These are phyloP conservation scores for Penicillium sp. DNA, from an alignment of 2,329 filamentous ascomycete genomes.

Conservation along the genomic window DNA sequence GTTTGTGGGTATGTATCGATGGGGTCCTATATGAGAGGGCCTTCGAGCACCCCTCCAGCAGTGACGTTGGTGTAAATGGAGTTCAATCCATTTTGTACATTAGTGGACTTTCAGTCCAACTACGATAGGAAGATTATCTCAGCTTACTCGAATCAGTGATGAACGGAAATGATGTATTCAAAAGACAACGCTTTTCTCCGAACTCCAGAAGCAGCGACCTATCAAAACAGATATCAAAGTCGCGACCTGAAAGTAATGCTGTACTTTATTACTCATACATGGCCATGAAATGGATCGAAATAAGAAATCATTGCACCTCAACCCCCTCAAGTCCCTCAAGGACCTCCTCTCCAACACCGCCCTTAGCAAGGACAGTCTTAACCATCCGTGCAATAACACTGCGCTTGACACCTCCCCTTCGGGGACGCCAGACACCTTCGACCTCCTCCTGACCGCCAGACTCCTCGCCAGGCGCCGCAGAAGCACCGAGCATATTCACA, in stretches of 20 bases:
- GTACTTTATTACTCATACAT: not conserved
- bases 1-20: not conserved
- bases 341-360: slow-evolving; percentile 82
- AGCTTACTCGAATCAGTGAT: slow-evolving; percentile 9
- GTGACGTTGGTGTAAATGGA: not conserved
- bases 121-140: slow-evolving; percentile 1
- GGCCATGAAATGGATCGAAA: not conserved
- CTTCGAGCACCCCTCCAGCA: not conserved
- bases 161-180: not conserved
- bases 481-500: slow-evolving; percentile 49
- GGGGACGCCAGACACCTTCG: slow-evolving; percentile 78
- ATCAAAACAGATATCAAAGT: not conserved
- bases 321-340: slow-evolving; percentile 71
- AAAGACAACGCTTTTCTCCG: slow-evolving; percentile 10
- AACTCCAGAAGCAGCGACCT: slow-evolving; percentile 3
- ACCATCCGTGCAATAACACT: slow-evolving; percentile 70
- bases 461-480: slow-evolving; percentile 38
- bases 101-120: slow-evolving; percentile 3
- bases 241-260: not conserved
- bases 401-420: slow-evolving; percentile 78
- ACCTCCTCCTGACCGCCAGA: slow-evolving; percentile 56
- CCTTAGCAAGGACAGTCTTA: slow-evolving; percentile 69
- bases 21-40: not conserved
- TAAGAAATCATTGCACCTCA: slow-evolving; percentile 43
- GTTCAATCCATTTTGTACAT: slow-evolving; percentile 14